A percentile compares a stretch with the other conserved stretches of the same genome.
Evolutionary conservation across 2,329 filamentous ascomycete genomes (phyloP).

Genomic region (Trichoderma breve): DNA sequence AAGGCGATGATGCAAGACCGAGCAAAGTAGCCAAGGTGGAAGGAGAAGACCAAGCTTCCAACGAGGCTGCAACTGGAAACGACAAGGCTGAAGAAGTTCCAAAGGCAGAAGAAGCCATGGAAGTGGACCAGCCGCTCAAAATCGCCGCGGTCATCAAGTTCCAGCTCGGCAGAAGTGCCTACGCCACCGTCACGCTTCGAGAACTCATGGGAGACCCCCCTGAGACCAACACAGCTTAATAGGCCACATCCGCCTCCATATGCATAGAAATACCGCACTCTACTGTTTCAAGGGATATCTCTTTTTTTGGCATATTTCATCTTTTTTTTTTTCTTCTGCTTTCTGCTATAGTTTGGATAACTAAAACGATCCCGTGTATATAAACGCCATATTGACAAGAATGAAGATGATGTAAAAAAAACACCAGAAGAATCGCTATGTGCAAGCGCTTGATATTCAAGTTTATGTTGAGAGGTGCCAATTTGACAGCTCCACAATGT

Average conservation of each 20-base stretch:
- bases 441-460: slow-evolving; percentile 15
- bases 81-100: neutral
- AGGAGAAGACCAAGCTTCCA: neutral
- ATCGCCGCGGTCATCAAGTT: slow-evolving; percentile 72
- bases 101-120: slow-evolving; percentile 21
- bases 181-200: slow-evolving; percentile 78
- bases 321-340: neutral
- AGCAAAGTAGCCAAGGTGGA: slow-evolving; percentile 25
- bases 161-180: slow-evolving; percentile 74
- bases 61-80: neutral
- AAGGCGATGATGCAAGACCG: slow-evolving; percentile 19
- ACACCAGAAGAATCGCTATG: neutral
- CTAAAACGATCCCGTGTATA: neutral
- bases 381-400: slow-evolving; percentile 11
- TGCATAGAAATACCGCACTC: neutral
- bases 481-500: neutral
- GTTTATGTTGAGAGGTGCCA: slow-evolving; percentile 4
- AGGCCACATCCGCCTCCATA: neutral
- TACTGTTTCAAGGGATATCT: too few species aligned
- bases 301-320: neutral
- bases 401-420: neutral
- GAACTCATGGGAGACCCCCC: slow-evolving; percentile 64
- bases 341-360: neutral
- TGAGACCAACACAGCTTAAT: slow-evolving; percentile 21
- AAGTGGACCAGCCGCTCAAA: slow-evolving; percentile 34